A percentile compares a stretch with the other conserved stretches of the same genome.
Evolutionary conservation across 768 basidiomycete species (phyloP).

Genomic region (Hygrocybe coccinea): DNA sequence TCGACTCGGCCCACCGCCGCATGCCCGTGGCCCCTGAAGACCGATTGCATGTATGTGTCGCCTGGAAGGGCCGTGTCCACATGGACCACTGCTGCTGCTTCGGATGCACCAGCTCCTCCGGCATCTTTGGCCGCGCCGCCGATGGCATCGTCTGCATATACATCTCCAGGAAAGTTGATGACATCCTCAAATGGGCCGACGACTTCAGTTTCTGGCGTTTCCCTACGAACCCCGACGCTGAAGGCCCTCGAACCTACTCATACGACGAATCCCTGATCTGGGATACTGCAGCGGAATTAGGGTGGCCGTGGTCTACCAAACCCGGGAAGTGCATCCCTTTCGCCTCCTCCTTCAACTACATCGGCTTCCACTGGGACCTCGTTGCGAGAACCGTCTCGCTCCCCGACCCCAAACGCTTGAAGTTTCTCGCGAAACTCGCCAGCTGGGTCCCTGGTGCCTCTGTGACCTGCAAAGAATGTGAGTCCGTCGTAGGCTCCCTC

Average conservation of each 20-base stretch:
- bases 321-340: conserved; percentile 19
- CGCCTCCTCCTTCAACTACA: conserved; percentile 14
- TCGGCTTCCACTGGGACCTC: conserved; percentile 32
- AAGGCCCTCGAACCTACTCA: neutral
- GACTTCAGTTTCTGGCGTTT: conserved; percentile 13
- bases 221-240: neutral
- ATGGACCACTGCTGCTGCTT: conserved; percentile 20
- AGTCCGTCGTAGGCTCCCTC: conserved; percentile 27
- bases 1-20: conserved; percentile 3
- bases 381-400: conserved; percentile 20
- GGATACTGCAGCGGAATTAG: neutral
- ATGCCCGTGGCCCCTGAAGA: neutral
- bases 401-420: neutral
- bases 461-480: neutral
- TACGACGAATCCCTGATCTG: conserved; percentile 5
- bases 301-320: conserved; percentile 1
- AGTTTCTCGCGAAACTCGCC: neutral
- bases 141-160: conserved; percentile 17
- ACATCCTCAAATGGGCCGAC: conserved; percentile 22
- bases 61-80: conserved; percentile 12
- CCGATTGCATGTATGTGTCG: neutral
- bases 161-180: conserved; percentile 1
- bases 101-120: conserved; percentile 12
- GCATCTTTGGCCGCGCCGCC: conserved; percentile 17
- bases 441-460: neutral